These are phyloP conservation scores for Sporisorium sorghi DNA, from an alignment of 1,284 basidiomycete genomes.

Conservation along the genomic window DNA sequence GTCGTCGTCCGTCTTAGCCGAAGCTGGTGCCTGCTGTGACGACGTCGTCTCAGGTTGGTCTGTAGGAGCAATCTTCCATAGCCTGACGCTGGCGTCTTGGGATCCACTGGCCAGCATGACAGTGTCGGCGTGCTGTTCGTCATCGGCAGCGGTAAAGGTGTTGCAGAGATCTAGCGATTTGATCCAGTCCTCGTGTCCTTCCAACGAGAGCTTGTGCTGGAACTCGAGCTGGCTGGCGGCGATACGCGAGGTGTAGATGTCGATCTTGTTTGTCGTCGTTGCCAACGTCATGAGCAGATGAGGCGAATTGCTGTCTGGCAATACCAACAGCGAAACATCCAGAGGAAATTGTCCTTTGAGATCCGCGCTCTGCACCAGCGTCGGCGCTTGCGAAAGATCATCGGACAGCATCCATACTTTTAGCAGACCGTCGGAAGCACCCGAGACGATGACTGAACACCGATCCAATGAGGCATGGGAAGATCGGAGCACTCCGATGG, in stretches of 20 bases:
- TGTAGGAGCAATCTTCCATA: conserved; percentile 58
- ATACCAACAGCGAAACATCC: conserved; percentile 54
- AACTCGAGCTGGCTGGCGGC: conserved; percentile 25
- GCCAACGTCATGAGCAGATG: conserved; percentile 57
- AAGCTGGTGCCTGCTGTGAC: background rate
- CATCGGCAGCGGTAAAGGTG: conserved; percentile 16
- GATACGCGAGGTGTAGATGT: conserved; percentile 41
- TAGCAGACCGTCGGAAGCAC: conserved; percentile 56
- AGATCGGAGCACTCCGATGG: conserved; percentile 52
- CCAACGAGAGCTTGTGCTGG: conserved; percentile 45
- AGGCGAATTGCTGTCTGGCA: conserved; percentile 25
- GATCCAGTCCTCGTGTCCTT: conserved; percentile 68
- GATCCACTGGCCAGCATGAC: conserved; percentile 62
- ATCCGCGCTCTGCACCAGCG: conserved; percentile 47
- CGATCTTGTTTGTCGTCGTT: conserved; percentile 59
- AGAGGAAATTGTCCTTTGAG: conserved; percentile 59
- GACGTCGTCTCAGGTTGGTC: background rate
- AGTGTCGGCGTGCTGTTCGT: conserved; percentile 9
- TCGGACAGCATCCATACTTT: conserved; percentile 47
- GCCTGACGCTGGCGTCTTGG: conserved; percentile 63
- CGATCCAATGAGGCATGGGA: background rate
- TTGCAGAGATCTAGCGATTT: conserved; percentile 62
- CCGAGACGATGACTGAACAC: conserved; percentile 48
- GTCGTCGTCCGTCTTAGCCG: conserved; percentile 41
- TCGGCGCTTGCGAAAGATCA: conserved; percentile 9